phyloP scores from a whole-genome alignment of 352 stramenopile species.

The Phytophthora citricola region DNA sequence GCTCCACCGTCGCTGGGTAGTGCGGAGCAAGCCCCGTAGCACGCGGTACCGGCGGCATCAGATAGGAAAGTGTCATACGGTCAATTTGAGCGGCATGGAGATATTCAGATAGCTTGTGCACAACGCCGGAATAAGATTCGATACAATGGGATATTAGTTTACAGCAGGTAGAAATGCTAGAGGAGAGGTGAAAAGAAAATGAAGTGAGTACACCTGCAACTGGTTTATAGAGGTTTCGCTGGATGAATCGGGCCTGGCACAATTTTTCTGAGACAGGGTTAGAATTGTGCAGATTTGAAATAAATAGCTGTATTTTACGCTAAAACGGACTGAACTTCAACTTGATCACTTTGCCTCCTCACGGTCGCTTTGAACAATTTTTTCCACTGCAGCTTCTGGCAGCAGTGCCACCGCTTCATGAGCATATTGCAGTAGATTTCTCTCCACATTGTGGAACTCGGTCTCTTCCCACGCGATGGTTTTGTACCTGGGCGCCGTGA shows the following conservation, averaged over 20 bases:
- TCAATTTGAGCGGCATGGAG: conserved; percentile 10
- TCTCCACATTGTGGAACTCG: conserved; percentile 37
- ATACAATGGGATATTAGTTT: conserved; percentile 1
- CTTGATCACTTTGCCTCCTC: conserved; percentile 19
- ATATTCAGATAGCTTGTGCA: conserved; percentile 15
- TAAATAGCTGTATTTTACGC: conserved; percentile 32
- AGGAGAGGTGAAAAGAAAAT: not conserved
- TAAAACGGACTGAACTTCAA: conserved; percentile 23
- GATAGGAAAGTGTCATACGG: conserved; percentile 16
- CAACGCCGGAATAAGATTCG: conserved; percentile 7
- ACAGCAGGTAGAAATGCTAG: not conserved
- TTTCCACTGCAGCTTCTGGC: conserved; percentile 10
- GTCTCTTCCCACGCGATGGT: conserved; percentile 46
- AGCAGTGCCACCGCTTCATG: conserved; percentile 39
- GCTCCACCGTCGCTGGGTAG: conserved; percentile 1
- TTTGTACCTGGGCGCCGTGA: conserved; percentile 31
- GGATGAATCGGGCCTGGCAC: not conserved
- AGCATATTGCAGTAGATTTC: conserved; percentile 41
- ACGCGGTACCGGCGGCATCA: conserved; percentile 10
- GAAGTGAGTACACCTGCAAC: not conserved
- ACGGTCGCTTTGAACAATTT: conserved; percentile 26
- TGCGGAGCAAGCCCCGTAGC: not conserved
- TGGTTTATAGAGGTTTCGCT: conserved; percentile 11
- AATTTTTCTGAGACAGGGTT: conserved; percentile 16
- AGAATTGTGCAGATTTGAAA: not conserved